Conservation (phyloP, 495 filamentous ascomycete genomes). For the Daldinia bambusicola region DNA sequence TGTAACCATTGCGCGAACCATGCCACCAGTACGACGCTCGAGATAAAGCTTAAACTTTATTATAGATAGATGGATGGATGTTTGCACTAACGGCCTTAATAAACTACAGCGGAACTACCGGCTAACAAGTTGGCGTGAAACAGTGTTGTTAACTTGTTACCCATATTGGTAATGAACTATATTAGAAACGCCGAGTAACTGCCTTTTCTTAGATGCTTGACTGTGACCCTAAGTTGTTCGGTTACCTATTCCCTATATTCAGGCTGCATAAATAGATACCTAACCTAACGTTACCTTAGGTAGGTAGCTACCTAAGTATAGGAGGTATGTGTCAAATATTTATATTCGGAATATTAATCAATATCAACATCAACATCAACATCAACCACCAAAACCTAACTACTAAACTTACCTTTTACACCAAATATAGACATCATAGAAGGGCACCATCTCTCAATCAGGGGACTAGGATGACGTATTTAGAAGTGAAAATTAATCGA, state of each 20-base stretch:
- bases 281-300: no score
- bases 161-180: no score
- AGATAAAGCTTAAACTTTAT: conserved; percentile 23
- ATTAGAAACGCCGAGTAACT: no score
- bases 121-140: not conserved
- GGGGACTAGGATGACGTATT: not conserved
- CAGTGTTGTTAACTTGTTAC: not conserved
- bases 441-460: not conserved
- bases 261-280: not conserved
- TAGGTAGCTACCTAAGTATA: no score
- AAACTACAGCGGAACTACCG: conserved; percentile 1
- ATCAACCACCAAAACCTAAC: not conserved
- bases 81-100: conserved; percentile 12
- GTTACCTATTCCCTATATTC: not conserved
- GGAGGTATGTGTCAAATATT: not conserved
- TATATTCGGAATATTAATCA: not conserved
- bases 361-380: no score
- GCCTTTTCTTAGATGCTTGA: no score
- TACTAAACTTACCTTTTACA: not conserved
- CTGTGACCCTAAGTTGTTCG: not conserved
- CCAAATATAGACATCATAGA: not conserved
- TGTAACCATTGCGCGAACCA: not conserved
- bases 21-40: conserved; percentile 14
- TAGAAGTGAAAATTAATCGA: conserved; percentile 4
- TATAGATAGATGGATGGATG: not conserved